These are phyloP conservation scores for Blastobotrys arbuscula DNA, from an alignment of 1,139 yeast genomes.

Conservation along the genomic window DNA sequence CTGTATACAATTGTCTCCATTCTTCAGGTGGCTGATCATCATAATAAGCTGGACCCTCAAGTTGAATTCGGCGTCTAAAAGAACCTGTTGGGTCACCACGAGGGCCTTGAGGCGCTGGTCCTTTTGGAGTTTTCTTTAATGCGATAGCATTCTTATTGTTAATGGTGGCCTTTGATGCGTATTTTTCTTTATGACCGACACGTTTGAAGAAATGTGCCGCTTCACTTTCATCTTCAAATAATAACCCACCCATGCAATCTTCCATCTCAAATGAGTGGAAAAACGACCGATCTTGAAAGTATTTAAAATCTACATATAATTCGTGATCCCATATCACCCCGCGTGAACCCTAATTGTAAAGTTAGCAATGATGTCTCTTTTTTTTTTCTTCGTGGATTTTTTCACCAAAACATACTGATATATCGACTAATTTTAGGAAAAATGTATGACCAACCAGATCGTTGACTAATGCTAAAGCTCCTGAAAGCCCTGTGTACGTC, in stretches of 20 bases:
- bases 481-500: conserved; percentile 83
- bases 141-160: conserved; percentile 86
- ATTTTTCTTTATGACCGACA: conserved; percentile 68
- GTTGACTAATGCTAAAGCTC: conserved; percentile 83
- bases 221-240: conserved; percentile 84
- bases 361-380: neutral
- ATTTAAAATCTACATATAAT: conserved; percentile 77
- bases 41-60: conserved; percentile 56
- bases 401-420: conserved; percentile 31
- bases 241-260: conserved; percentile 79
- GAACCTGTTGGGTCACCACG: conserved; percentile 50
- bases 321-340: conserved; percentile 99
- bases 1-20: conserved; percentile 72
- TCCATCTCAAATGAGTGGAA: conserved; percentile 94
- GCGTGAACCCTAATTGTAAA: conserved; percentile 65
- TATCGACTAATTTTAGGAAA: conserved; percentile 82
- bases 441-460: conserved; percentile 93
- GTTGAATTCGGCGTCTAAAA: conserved; percentile 48
- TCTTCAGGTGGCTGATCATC: conserved; percentile 81
- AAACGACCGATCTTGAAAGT: conserved; percentile 88
- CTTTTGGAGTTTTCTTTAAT: conserved; percentile 41
- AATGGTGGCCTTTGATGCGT: conserved; percentile 80
- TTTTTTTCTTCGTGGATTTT: neutral
- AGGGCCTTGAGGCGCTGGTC: conserved; percentile 54
- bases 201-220: conserved; percentile 80